Base-by-base conservation (phyloP, 306 rosid species). In the Mucuna pruriens region DNA sequence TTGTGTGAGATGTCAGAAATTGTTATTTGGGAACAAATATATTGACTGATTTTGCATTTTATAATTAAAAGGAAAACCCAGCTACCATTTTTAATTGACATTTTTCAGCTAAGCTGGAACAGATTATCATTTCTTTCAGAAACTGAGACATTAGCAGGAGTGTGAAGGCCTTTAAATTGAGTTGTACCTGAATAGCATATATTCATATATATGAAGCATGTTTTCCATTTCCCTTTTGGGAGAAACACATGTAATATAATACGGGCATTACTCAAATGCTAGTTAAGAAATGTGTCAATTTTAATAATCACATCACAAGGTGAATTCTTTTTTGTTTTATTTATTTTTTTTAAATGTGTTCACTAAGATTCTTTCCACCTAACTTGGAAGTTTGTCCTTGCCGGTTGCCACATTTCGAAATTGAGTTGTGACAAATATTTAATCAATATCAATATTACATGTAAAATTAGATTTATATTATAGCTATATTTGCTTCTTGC, bases 11-110 rank as follows among this genome's bases (percentile, higher is more conserved):
- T 16, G 42, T 69, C 70, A 25, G 42, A 77, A 36, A 68, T 67
- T 42, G 49, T 55, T 45, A 48, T 79, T 73, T 65, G 61, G 75
- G 68, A 70, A 17, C 52, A 13, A 20, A 46, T 9, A 29, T 10
- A 2, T 46, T 77, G 31, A 73, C 80, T 78, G 77, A 62, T 64
- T 76, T 33, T 75, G 39, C 65, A 39, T 52, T 66, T 44, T 60
- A 8, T 19, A 34, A 64, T 36, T 26, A 26, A 34, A 40, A 49
- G 54, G 48, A 60, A 42, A 54, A 40, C 48, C 36, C 63, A 29
- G 40, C 76, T 76, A 5, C 46, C 36, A 7, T 46, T 31, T 81
- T 74, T 40, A 33, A 10, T 63, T 45, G 66, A 61, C 44, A 68
- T 3, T 77, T 82, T 36, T 77, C 63, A 61, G 71, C 46, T 39